A percentile compares a stretch with the other conserved stretches of the same genome.
Conservation (phyloP, 805 yeast species). For the Candida coleopterorum region DNA sequence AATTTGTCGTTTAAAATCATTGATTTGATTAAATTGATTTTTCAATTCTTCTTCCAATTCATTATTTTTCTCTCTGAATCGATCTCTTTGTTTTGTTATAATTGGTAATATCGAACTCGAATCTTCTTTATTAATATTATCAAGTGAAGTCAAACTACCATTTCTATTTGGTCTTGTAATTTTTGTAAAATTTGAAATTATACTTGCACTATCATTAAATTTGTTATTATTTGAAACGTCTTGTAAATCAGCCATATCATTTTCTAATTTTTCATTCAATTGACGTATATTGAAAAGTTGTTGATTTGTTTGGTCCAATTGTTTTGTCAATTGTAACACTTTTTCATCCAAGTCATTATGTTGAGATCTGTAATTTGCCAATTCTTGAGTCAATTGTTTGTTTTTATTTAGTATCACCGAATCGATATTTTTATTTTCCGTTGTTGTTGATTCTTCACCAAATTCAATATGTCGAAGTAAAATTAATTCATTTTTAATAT, state of each 20-base stretch:
- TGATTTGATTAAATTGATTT: slow-evolving; percentile 47
- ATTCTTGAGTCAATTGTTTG: slow-evolving; percentile 64
- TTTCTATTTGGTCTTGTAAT: slow-evolving; percentile 21
- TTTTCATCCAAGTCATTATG: slow-evolving; percentile 43
- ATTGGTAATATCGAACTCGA: slow-evolving; percentile 68
- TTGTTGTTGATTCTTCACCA: slow-evolving; percentile 42
- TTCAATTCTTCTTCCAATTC: slow-evolving; percentile 82
- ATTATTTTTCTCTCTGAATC: slow-evolving; percentile 77
- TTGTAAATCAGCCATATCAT: slow-evolving; percentile 62
- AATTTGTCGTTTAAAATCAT: slow-evolving; percentile 62
- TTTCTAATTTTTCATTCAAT: slow-evolving; percentile 62
- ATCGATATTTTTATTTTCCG: slow-evolving; percentile 39
- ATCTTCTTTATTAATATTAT: slow-evolving; percentile 14
- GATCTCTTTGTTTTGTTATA: slow-evolving; percentile 89
- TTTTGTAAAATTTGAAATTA: slow-evolving; percentile 51
- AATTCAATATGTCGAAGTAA: slow-evolving; percentile 73
- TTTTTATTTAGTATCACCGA: slow-evolving; percentile 65
- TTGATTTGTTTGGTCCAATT: slow-evolving; percentile 26
- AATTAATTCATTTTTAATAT: slow-evolving; percentile 69
- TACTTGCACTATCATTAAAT: slow-evolving; percentile 58
- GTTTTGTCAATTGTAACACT: slow-evolving; percentile 35
- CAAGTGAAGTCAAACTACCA: slow-evolving; percentile 13
- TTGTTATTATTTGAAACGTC: slow-evolving; percentile 30
- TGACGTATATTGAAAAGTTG: slow-evolving; percentile 40
- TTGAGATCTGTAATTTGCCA: slow-evolving; percentile 61